Conservation (phyloP, 768 basidiomycete species). For the Hericium alpestre region DNA sequence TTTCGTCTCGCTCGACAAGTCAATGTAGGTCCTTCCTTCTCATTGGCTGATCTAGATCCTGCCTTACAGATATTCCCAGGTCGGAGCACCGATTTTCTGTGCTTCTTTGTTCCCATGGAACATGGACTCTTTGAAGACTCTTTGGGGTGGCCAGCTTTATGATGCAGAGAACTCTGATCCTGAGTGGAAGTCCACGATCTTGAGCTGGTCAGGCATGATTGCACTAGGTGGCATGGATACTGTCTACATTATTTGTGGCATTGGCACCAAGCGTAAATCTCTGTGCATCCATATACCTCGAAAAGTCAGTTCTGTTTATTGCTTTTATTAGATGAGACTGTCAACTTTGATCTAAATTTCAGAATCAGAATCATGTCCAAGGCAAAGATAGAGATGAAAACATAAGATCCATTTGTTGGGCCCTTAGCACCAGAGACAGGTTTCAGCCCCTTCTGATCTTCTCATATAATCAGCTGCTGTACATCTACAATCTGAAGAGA, state of each 20-base stretch:
- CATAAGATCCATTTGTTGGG: slow-evolving; percentile 34
- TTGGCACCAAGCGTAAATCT: not conserved
- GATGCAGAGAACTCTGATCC: slow-evolving; percentile 19
- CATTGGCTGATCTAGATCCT: not conserved
- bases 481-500: slow-evolving; percentile 39
- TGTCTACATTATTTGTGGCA: not conserved
- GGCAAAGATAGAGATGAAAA: not conserved
- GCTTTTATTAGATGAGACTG: not conserved
- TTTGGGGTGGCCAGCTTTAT: slow-evolving; percentile 27
- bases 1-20: slow-evolving; percentile 33
- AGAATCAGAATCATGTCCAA: not conserved
- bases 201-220: slow-evolving; percentile 19
- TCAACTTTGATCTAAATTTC: not conserved
- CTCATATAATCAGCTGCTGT: slow-evolving; percentile 41
- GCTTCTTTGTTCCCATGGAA: slow-evolving; percentile 19
- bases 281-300: no score
- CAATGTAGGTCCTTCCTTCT: slow-evolving; percentile 28
- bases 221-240: not conserved
- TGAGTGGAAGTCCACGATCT: slow-evolving; percentile 36
- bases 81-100: not conserved
- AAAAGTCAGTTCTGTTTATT: not conserved
- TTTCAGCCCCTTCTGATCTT: slow-evolving; percentile 53
- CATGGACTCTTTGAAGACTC: slow-evolving; percentile 24
- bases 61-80: no score
- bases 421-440: slow-evolving; percentile 31